Conservation (phyloP, 192 early-diverging fungal species). For the Entomortierella beljakovae region DNA sequence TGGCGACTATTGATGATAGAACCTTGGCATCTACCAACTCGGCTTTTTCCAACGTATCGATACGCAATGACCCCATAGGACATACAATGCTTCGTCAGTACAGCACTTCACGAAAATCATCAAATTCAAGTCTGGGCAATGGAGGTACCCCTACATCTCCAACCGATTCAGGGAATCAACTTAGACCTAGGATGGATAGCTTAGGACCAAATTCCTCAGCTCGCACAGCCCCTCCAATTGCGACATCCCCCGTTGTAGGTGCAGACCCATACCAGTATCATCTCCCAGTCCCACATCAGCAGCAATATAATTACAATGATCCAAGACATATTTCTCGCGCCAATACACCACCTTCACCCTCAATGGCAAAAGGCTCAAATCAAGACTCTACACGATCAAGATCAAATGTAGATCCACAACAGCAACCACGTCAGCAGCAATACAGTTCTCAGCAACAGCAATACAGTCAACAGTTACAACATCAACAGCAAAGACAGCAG, state of each 20-base stretch:
- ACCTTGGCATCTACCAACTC: not conserved
- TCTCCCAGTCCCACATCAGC: slow-evolving; percentile 11
- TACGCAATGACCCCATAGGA: not conserved
- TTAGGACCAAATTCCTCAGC: slow-evolving; percentile 18
- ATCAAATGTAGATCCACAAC: slow-evolving; percentile 4
- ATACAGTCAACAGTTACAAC: slow-evolving; percentile 13
- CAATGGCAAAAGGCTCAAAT: not conserved
- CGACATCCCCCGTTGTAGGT: not conserved
- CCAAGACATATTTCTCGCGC: not conserved
- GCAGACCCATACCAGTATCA: slow-evolving; percentile 12
- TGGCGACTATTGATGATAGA: slow-evolving; percentile 16
- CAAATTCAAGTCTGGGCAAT: slow-evolving; percentile 12
- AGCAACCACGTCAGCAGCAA: slow-evolving; percentile 19
- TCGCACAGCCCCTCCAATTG: not conserved
- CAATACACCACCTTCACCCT: slow-evolving; percentile 7
- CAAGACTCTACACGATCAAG: not conserved
- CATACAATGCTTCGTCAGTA: not conserved
- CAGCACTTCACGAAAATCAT: slow-evolving; percentile 22
- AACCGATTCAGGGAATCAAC: slow-evolving; percentile 9
- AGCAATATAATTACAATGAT: slow-evolving; percentile 9
- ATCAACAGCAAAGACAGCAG: slow-evolving; percentile 2
- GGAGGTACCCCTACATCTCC: slow-evolving; percentile 22
- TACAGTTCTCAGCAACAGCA: not conserved
- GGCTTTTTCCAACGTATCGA: not conserved
- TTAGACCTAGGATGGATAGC: slow-evolving; percentile 40